These are phyloP conservation scores for Sclerospora graminicola DNA, from an alignment of 352 stramenopile genomes.

Conservation along the genomic window DNA sequence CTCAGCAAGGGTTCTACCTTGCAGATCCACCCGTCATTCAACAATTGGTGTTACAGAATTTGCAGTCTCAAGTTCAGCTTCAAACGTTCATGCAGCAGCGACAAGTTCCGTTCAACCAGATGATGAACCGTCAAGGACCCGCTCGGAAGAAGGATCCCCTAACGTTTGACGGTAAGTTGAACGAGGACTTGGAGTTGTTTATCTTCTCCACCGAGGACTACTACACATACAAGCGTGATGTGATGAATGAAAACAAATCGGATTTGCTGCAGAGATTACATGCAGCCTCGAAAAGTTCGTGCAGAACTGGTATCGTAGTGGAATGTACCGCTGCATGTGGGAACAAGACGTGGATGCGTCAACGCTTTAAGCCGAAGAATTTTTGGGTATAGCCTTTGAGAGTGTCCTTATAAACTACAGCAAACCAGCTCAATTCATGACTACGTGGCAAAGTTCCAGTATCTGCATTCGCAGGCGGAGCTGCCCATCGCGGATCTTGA, in stretches of 20 bases:
- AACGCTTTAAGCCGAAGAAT: not conserved
- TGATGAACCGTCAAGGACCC: not conserved
- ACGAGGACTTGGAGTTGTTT: constrained; percentile 1
- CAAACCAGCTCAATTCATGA: not conserved
- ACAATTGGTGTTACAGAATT: not conserved
- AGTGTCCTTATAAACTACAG: not conserved
- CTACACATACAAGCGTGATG: too few relatives aligned
- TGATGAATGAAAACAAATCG: constrained; percentile 1
- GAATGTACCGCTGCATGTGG: not conserved
- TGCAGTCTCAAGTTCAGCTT: not conserved
- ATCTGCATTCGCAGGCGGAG: not conserved
- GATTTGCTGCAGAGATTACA: constrained; percentile 1
- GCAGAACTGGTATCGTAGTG: constrained; percentile 2
- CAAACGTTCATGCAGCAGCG: not conserved
- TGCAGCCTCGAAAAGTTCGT: constrained; percentile 1
- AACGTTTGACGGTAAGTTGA: not conserved
- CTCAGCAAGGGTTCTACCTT: too few relatives aligned
- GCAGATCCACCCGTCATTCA: too few relatives aligned
- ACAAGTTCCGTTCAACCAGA: not conserved
- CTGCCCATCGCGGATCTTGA: not conserved
- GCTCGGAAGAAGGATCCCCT: constrained; percentile 1
- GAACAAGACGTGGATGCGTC: not conserved
- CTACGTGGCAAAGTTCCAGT: not conserved
- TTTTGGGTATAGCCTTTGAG: not conserved
- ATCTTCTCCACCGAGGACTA: constrained; percentile 9